These are phyloP conservation scores for Globisporangium orthogonon DNA, from an alignment of 352 stramenopile genomes.

Conservation along the genomic window DNA sequence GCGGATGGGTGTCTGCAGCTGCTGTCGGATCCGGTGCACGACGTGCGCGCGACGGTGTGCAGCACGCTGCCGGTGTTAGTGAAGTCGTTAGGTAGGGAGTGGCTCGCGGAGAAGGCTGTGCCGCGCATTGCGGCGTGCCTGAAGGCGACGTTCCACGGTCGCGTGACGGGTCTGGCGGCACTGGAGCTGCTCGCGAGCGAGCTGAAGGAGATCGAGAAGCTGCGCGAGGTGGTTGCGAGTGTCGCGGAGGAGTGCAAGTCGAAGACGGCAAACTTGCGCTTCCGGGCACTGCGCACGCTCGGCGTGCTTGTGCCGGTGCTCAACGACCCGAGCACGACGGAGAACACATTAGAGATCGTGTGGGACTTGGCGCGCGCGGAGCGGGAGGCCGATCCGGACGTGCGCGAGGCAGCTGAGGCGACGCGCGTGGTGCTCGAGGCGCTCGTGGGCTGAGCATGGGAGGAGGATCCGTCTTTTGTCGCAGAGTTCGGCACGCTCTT, in stretches of 20 bases:
- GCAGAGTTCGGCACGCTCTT: not conserved
- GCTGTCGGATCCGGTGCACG: slow-evolving; percentile 56
- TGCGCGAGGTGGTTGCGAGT: slow-evolving; percentile 52
- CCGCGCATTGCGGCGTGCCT: slow-evolving; percentile 55
- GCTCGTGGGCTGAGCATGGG: not conserved
- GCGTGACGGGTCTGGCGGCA: slow-evolving; percentile 59
- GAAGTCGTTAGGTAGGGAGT: slow-evolving; percentile 69
- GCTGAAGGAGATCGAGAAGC: slow-evolving; percentile 61
- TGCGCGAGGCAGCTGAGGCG: slow-evolving; percentile 62
- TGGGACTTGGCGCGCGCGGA: slow-evolving; percentile 48
- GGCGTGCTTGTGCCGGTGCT: slow-evolving; percentile 55
- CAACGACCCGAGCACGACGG: slow-evolving; percentile 54
- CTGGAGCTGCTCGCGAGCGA: slow-evolving; percentile 58
- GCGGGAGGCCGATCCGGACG: slow-evolving; percentile 64
- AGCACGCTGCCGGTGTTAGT: slow-evolving; percentile 57
- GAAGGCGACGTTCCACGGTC: slow-evolving; percentile 66
- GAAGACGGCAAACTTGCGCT: slow-evolving; percentile 77
- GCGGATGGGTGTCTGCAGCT: slow-evolving; percentile 65
- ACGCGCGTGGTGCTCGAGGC: slow-evolving; percentile 49
- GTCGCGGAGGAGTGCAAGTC: slow-evolving; percentile 75
- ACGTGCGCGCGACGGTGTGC: slow-evolving; percentile 65
- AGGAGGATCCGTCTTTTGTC: slow-evolving; percentile 11
- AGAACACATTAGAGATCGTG: slow-evolving; percentile 75
- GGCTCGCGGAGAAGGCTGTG: slow-evolving; percentile 64
- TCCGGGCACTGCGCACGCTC: slow-evolving; percentile 70